Evolutionary conservation across 306 rosid genomes (phyloP), one percentile per base, ranked within the genome.

Genomic region (Vicia sativa): DNA sequence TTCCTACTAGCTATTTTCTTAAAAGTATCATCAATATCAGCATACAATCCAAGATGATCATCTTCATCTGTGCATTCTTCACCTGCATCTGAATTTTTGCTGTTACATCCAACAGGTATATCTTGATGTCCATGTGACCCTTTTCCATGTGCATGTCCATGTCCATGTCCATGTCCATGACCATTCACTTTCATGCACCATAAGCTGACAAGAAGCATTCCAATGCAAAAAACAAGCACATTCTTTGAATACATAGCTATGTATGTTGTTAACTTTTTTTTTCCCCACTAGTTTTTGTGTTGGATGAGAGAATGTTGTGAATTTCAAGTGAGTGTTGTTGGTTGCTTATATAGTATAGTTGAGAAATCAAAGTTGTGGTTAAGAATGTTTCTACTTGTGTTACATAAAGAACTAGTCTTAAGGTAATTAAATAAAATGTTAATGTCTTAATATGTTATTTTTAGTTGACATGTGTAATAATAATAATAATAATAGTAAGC

Each of bases 11-110:
- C 38, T 34, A 2, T 34, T 34, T 1, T 34, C 9, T 5, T 81
- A 56, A 23, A 81, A 69, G 82, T 58, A 60, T 81, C 85, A 65
- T 81, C 85, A n/a, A 74, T 25, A 53, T 81, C 82, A 0, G 48
- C 19, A 63, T 77, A 71, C 28, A 80, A 18, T 11, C 80, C 80
- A 9, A 71, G 75, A 9, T 16, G 0, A 42, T 70, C 80, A 16
- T 77, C 76, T 29, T 80, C 77, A 13, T 10, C 71, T 0, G 29
- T n/a, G 74, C 85, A 81, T 16, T 81, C 72, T 35, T 81, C 82
- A 0, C 35, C 45, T 11, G 18, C 62, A 1, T 43, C 81, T 14
- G 70, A 6, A 29, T 42, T n/a, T 7, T 19, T 26, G 18, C 29
- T 0, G 7, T 18, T 21, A 46, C 82, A 78, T 10, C 78, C 82